Evolutionary conservation across 257 asterid genomes (phyloP).

Genomic region (Oldenlandia corymbosa): DNA sequence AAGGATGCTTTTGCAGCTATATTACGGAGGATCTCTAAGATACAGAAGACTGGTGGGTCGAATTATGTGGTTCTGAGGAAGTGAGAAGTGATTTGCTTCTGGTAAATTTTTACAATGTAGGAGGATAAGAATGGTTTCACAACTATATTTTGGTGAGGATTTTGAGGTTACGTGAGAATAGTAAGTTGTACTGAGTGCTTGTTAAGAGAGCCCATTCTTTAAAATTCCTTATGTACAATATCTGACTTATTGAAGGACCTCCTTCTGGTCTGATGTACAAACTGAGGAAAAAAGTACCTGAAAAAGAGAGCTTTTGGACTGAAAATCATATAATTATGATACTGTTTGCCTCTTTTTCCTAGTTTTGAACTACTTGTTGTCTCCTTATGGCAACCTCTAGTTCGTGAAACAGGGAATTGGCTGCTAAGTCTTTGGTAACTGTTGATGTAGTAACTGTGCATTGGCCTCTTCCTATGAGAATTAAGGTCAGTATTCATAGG

Average conservation of each 20-base stretch:
- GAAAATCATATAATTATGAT: background rate
- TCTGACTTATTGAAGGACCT: background rate
- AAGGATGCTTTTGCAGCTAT: slow-evolving; percentile 78
- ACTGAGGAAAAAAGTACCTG: background rate
- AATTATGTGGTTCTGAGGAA: slow-evolving; percentile 68
- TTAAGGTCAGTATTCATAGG: too few relatives aligned
- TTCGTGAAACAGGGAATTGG: too few relatives aligned
- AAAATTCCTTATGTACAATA: background rate
- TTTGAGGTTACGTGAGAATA: background rate
- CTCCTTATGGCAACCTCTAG: too few relatives aligned
- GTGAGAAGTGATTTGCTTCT: slow-evolving; percentile 16
- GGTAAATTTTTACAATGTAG: background rate
- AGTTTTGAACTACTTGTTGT: too few relatives aligned
- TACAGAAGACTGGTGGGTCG: slow-evolving; percentile 60
- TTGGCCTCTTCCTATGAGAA: too few relatives aligned
- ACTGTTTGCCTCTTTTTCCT: too few relatives aligned
- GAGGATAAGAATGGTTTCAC: background rate
- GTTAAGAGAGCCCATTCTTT: background rate
- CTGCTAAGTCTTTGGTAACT: too few relatives aligned
- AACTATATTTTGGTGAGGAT: background rate
- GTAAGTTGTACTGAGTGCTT: background rate
- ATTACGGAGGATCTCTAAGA: slow-evolving; percentile 79
- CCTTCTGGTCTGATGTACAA: background rate
- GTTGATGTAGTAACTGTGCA: too few relatives aligned
- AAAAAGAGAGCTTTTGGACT: background rate